Conservation (phyloP, 768 basidiomycete species). For the Tulasnella sp. region DNA sequence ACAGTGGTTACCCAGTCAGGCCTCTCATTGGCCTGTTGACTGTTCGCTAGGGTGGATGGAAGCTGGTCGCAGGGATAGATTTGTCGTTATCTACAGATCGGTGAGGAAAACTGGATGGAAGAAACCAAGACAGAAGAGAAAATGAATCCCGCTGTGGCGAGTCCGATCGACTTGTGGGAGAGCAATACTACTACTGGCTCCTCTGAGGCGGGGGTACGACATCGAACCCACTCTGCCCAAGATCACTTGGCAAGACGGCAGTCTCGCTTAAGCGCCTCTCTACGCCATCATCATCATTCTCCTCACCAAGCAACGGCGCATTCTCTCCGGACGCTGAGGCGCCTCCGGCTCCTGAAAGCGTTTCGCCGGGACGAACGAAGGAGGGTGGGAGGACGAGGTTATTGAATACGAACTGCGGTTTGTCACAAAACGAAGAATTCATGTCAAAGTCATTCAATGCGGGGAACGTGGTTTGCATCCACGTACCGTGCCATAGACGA, state of each 20-base stretch:
- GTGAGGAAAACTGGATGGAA: neutral
- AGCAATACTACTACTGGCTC: neutral
- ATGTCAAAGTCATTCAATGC: neutral
- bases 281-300: conserved; percentile 28
- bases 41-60: too few species aligned
- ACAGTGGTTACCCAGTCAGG: too few species aligned
- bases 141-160: neutral
- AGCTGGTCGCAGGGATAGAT: too few species aligned
- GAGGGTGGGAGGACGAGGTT: conserved; percentile 60
- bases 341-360: conserved; percentile 15
- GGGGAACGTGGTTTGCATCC: neutral
- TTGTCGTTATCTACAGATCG: too few species aligned
- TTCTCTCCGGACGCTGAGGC: conserved; percentile 4
- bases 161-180: neutral
- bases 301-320: conserved; percentile 22
- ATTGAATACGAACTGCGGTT: conserved; percentile 80
- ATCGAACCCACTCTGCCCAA: conserved; percentile 77
- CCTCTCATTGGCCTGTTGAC: too few species aligned
- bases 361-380: conserved; percentile 40
- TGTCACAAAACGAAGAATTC: conserved; percentile 6
- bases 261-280: conserved; percentile 73
- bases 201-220: conserved; percentile 36
- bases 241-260: conserved; percentile 65
- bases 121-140: neutral
- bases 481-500: conserved; percentile 87